Base-by-base conservation (phyloP, 306 rosid species). In the Gleditsia sinensis region DNA sequence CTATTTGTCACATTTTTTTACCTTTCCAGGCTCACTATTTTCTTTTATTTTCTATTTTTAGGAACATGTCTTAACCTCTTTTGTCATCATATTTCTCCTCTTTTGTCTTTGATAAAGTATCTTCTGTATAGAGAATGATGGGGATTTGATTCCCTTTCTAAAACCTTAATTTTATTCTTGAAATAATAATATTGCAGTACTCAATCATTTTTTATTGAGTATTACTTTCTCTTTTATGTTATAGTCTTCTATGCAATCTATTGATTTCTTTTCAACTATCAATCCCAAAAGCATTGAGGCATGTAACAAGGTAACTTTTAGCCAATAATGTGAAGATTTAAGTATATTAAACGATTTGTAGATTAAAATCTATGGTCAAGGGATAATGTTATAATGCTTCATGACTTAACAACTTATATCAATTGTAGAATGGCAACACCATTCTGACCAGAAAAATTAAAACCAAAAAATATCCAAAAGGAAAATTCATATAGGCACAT, bases 231-330 rank as follows among this genome's bases (percentile, higher is more conserved):
- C 58, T 56, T 60, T 77, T 19, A 10, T 75, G 59, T 66, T 43
- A 19, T 67, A n/a, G n/a, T 78, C 78, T 10, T 81, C 58, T 49
- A 12, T 84, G 91, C 92, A 94, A 97, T 71, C 84, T 49, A 97
- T 97, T 58, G 99, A 92, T 80, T 94, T 92, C 84, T 94, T 91
- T 76, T 89, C 96, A 81, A 88, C 97, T 71, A 97, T 92, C 80
- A 94, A 94, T 84, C 93, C 97, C 6, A 97, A 94, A 84, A 97
- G 99, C 68, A 68, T 90, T 56, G 99, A 94, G 75, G 97, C 99
- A 23, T 97, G 99, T 34, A 90, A 94, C 76, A 97, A 94, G 97
- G 99, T 92, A 86, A 81, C 34, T 84, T 54, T 79, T 56, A 40
- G n/a, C 60, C 46, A 71, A 50, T 64, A 57, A 25, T 49, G 69